Conservation (phyloP, 768 basidiomycete species). For the Paxillus ammoniavirescens region DNA sequence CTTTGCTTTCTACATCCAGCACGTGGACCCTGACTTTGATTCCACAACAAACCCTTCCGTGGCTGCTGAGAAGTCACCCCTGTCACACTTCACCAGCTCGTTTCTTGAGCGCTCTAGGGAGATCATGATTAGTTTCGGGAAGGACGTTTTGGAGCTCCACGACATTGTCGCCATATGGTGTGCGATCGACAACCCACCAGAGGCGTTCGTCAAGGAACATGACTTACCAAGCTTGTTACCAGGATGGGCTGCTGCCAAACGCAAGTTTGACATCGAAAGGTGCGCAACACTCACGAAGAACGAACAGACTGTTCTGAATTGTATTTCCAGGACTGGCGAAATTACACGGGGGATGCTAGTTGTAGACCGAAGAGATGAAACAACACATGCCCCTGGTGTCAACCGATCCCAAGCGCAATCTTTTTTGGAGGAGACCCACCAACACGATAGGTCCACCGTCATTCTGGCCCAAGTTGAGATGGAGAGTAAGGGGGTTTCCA, state of each 20-base stretch:
- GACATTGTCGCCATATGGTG: slow-evolving; percentile 91
- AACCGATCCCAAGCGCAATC: slow-evolving; percentile 66
- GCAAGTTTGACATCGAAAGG: slow-evolving; percentile 73
- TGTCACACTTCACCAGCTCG: slow-evolving; percentile 76
- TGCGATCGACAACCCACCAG: slow-evolving; percentile 68
- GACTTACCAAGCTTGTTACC: slow-evolving; percentile 28
- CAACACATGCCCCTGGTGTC: slow-evolving; percentile 62
- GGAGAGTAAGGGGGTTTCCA: slow-evolving; percentile 29
- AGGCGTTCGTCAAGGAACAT: slow-evolving; percentile 24
- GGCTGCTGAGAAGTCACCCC: slow-evolving; percentile 47
- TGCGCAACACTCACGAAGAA: slow-evolving; percentile 23
- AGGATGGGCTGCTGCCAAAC: slow-evolving; percentile 56
- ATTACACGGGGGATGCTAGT: slow-evolving; percentile 87
- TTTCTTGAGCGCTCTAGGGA: slow-evolving; percentile 74
- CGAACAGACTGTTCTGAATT: neutral
- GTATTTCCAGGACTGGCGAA: slow-evolving; percentile 58
- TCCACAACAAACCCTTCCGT: slow-evolving; percentile 49
- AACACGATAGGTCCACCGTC: slow-evolving; percentile 40
- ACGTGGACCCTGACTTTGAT: slow-evolving; percentile 63
- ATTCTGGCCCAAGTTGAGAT: slow-evolving; percentile 56
- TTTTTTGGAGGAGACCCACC: slow-evolving; percentile 39
- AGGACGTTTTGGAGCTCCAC: slow-evolving; percentile 87
- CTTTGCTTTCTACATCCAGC: slow-evolving; percentile 57
- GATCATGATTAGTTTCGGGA: slow-evolving; percentile 76
- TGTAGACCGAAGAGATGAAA: slow-evolving; percentile 69